Conservation (phyloP, 164 flowering plant species). For the Stephania cephalantha region DNA sequence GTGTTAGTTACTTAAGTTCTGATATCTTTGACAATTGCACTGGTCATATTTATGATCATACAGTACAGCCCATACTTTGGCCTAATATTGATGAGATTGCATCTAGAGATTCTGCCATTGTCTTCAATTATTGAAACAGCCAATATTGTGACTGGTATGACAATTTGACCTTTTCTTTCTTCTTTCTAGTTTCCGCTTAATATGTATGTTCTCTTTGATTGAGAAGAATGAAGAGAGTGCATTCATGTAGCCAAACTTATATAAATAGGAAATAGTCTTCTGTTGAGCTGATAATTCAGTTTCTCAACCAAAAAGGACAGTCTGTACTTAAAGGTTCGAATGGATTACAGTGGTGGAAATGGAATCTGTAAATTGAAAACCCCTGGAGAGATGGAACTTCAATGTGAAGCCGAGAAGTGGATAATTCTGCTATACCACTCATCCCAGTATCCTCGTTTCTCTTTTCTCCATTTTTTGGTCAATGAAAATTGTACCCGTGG, state of each 20-base stretch:
- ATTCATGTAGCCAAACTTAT: neutral
- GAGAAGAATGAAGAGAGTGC: neutral
- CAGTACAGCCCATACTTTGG: neutral
- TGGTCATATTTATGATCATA: neutral
- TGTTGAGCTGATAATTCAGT: no score
- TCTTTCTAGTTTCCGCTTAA: no score
- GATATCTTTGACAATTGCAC: neutral
- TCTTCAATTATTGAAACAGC: neutral
- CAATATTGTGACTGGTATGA: neutral
- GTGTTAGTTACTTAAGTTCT: neutral
- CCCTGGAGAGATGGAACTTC: neutral
- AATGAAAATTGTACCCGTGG: neutral
- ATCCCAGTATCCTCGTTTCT: neutral
- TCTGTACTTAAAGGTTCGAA: neutral
- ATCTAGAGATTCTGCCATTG: neutral
- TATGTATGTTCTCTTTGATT: no score
- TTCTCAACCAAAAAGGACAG: no score
- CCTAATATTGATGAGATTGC: neutral
- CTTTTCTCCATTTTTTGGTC: neutral
- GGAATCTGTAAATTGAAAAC: neutral
- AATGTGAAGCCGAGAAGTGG: neutral
- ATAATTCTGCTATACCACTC: neutral
- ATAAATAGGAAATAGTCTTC: neutral
- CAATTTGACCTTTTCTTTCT: neutral
- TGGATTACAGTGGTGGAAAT: neutral